Evolutionary conservation across 139 green algal genomes (phyloP).

Genomic region (Volvox reticuliferus): DNA sequence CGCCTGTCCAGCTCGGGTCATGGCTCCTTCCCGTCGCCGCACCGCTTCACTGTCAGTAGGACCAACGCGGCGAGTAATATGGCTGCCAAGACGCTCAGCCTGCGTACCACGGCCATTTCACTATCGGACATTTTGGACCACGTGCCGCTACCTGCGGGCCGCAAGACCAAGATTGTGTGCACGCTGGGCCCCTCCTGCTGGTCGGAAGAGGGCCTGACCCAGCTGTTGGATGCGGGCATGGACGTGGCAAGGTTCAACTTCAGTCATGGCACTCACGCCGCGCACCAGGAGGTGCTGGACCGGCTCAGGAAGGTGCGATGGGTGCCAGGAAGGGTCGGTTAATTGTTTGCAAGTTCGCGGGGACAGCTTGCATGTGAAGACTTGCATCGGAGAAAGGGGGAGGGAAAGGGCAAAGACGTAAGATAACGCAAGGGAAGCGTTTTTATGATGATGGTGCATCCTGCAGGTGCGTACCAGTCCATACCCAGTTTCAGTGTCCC

Average conservation of each 20-base stretch:
- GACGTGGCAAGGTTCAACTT: constrained; percentile 90
- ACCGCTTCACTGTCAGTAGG: not conserved
- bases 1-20: not conserved
- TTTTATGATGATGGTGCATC: no score
- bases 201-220: constrained; percentile 61
- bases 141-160: not conserved
- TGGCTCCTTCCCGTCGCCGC: not conserved
- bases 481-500: no score
- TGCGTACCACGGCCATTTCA: constrained; percentile 58
- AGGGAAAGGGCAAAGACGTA: no score
- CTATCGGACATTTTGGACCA: constrained; percentile 55
- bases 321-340: no score
- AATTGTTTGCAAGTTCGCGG: no score
- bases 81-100: constrained; percentile 55
- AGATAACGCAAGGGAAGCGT: no score
- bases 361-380: no score
- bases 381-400: no score
- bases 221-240: constrained; percentile 76
- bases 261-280: constrained; percentile 82
- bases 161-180: constrained; percentile 79
- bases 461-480: no score
- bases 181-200: constrained; percentile 77
- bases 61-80: not conserved
- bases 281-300: constrained; percentile 71
- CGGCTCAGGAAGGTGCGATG: constrained; percentile 53